Evolutionary conservation across 2,329 filamentous ascomycete genomes (phyloP), one percentile per base, ranked within the genome.

Genomic region (Neophaeococcomyces mojaviensis): DNA sequence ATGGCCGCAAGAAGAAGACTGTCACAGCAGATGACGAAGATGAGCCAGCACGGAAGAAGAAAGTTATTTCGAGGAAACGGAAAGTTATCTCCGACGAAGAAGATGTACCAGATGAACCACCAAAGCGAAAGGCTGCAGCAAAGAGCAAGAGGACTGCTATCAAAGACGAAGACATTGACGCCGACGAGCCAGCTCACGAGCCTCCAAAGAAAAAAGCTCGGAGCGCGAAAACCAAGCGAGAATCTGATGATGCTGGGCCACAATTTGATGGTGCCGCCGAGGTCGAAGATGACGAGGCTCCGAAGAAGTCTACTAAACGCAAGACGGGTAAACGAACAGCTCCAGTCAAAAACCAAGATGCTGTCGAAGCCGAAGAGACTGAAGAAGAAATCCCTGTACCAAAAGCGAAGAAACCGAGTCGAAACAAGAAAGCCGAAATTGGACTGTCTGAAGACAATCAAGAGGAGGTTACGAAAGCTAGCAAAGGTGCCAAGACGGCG

Each of bases 201-300:
- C 58, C 55, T 41, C 62, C 57, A 52, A 48, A 43, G 44, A 51
- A 44, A 28, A 52, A 51, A 36, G 33, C 49, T 35, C 73, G 71
- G 30, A 66, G 72, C 46, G 74, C 69, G 37, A 63, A 72, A 53
- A 72, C 69, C 33, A 74, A 75, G 36, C 69, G 74, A 40, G 78
- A 79, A 61, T 68, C 13, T 15, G 35, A 32, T n/a, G 43, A 46
- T n/a, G 28, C 19, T 15, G 16, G 36, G 9, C 32, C 41, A 36
- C 41, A 44, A 28, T 8, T 12, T 24, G 41, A 44, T 37, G 41
- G 32, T 44, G 32, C 41, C 18, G 41, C 32, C 20, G 41, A 44
- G 18, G 5, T 36, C 31, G 41, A 44, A 4, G 19, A 18, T 15
- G 22, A 24, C 5, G 30, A 36, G 16, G 22, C 31, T 13, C 13